Evolutionary conservation across 768 basidiomycete species (phyloP), one percentile per base, ranked within the genome.

Genomic region (Pholiota conissans): DNA sequence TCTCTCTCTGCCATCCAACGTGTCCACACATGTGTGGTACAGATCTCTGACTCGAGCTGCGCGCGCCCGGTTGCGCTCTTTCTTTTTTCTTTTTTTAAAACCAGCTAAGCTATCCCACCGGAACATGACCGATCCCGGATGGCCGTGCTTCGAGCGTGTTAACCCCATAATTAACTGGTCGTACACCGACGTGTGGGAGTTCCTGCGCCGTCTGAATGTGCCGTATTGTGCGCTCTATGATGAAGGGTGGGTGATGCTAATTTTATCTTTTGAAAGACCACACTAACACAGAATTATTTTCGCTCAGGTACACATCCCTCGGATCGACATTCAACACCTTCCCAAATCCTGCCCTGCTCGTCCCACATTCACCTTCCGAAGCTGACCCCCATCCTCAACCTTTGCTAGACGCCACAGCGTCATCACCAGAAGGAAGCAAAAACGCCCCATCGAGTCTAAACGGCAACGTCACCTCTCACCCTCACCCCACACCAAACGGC

Each of bases 121-220:
- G 54, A 88, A 86, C 61, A 89, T 84, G 70, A 97, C 95, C 4
- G 97, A 99, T 71, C 75, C 84, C 0, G 89, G 81, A 54, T 99
- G 97, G 97, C 96, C 97, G 6, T 65, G 69, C 4, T 94, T 94
- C 63, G 88, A 93, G 68, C 86, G 97, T 18, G 84, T 98, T 18
- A 95, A 98, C 68, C 97, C 97, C 0, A 90, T 99, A 65, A 91
- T 99, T 56, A 88, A 98, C 68, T 99, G 97, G 97, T 79, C 85
- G 0, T 99, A 99, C 72, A 69, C 73, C 9, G 86, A 95, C 61
- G 85, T 99, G 4, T 99, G 97, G 97, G 74, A 76, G 2, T 99
- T 95, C 74, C 76, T 99, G 42, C 79, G 85, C 16, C 73, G 75
- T 50, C 73, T 95, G 18, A 69, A 85, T 3, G 84, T 99, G 4